Conservation (phyloP, 2,329 filamentous ascomycete genomes). For the Drechslerella dactyloides region DNA sequence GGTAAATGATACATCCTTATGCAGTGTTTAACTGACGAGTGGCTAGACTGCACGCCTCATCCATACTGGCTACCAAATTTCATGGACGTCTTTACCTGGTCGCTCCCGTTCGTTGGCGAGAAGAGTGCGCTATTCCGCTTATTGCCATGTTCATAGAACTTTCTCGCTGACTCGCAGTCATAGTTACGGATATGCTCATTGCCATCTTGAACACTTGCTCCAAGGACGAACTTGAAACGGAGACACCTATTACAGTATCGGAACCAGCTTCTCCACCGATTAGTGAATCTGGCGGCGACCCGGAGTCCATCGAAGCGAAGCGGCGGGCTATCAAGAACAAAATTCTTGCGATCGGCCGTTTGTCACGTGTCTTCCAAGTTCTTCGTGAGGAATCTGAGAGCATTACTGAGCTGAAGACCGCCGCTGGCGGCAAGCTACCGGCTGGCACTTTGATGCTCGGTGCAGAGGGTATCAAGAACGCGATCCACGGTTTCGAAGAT, state of each 20-base stretch:
- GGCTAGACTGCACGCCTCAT: conserved; percentile 84
- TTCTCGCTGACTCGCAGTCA: conserved; percentile 6
- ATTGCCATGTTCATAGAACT: neutral
- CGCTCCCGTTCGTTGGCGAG: conserved; percentile 94
- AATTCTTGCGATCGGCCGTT: conserved; percentile 92
- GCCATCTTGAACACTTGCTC: conserved; percentile 97
- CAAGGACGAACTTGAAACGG: conserved; percentile 95
- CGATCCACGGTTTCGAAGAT: conserved; percentile 95
- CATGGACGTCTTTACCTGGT: conserved; percentile 99
- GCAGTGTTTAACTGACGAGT: neutral
- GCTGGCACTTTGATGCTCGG: conserved; percentile 97
- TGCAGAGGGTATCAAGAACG: conserved; percentile 97
- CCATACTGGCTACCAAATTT: conserved; percentile 99
- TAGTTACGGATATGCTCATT: conserved; percentile 97
- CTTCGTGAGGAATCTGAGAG: conserved; percentile 95
- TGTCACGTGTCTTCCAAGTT: conserved; percentile 98
- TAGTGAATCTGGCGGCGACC: conserved; percentile 66
- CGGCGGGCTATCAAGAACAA: conserved; percentile 99
- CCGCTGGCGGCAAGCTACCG: conserved; percentile 86
- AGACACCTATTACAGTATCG: conserved; percentile 75
- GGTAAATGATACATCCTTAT: conserved; percentile 11
- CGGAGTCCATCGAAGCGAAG: conserved; percentile 90
- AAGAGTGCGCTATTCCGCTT: conserved; percentile 64
- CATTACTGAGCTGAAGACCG: conserved; percentile 97
- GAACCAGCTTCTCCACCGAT: conserved; percentile 77